Evolutionary conservation across 2,329 filamentous ascomycete species (phyloP).

Genomic region (Phoma sp.): DNA sequence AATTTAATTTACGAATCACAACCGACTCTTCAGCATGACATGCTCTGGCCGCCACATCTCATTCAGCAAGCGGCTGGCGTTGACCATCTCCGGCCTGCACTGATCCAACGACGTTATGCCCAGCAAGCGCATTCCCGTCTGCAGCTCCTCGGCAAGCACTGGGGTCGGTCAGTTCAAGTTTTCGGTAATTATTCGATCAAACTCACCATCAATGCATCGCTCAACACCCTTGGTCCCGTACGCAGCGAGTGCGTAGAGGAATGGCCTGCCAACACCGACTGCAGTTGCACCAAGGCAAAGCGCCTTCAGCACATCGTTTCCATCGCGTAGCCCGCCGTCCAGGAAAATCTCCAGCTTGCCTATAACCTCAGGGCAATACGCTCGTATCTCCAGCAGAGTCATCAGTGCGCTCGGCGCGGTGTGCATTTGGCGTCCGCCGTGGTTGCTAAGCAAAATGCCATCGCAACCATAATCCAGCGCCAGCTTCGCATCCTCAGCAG

Average conservation of each 20-base stretch:
- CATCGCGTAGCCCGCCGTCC: constrained; percentile 48
- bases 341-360: constrained; percentile 47
- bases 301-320: constrained; percentile 49
- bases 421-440: constrained; percentile 61
- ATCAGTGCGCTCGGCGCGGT: constrained; percentile 47
- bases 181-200: not conserved
- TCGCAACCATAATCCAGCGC: constrained; percentile 54
- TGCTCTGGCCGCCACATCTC: constrained; percentile 45
- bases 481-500: constrained; percentile 53
- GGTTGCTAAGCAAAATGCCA: constrained; percentile 60
- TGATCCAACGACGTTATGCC: constrained; percentile 67
- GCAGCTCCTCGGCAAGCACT: constrained; percentile 64
- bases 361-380: constrained; percentile 46
- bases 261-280: constrained; percentile 48
- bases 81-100: constrained; percentile 67
- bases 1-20: constrained; percentile 20
- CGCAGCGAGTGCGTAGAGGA: constrained; percentile 48
- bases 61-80: constrained; percentile 48
- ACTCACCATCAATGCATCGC: constrained; percentile 47
- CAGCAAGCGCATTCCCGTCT: constrained; percentile 70
- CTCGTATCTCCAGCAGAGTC: constrained; percentile 48
- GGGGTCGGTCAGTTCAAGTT: constrained; percentile 8
- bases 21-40: constrained; percentile 28
- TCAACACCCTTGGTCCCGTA: constrained; percentile 48
- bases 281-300: constrained; percentile 49